These are phyloP conservation scores for Fusarium heterosporum DNA, from an alignment of 2,329 filamentous ascomycete species.

Conservation along the genomic window DNA sequence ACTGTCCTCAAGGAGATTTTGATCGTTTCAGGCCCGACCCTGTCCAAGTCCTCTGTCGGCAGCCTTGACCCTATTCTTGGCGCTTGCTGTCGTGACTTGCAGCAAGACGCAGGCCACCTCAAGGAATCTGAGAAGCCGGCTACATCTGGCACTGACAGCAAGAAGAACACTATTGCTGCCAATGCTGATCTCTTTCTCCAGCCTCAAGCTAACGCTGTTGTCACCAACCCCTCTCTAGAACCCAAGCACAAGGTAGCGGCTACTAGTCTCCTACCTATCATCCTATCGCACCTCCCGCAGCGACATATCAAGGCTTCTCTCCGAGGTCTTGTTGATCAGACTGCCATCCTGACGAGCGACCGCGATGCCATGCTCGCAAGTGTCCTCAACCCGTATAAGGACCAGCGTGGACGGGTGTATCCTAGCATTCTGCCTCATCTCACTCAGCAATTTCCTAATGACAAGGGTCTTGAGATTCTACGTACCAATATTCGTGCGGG, in stretches of 20 bases:
- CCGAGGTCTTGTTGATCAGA: slow-evolving; percentile 82
- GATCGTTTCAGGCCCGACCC: slow-evolving; percentile 69
- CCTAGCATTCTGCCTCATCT: slow-evolving; percentile 86
- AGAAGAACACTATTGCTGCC: slow-evolving; percentile 58
- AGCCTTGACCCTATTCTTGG: slow-evolving; percentile 72
- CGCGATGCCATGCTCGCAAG: slow-evolving; percentile 83
- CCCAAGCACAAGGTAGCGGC: slow-evolving; percentile 68
- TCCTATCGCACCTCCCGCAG: slow-evolving; percentile 74
- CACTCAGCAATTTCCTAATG: slow-evolving; percentile 70
- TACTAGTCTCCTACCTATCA: slow-evolving; percentile 67
- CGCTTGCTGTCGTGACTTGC: slow-evolving; percentile 79
- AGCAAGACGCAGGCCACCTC: slow-evolving; percentile 65
- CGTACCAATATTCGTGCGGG: slow-evolving; percentile 66
- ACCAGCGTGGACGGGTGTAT: slow-evolving; percentile 71
- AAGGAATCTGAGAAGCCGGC: slow-evolving; percentile 52
- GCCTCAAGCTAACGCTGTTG: slow-evolving; percentile 50
- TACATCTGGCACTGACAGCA: slow-evolving; percentile 47
- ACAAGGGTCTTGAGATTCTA: slow-evolving; percentile 77
- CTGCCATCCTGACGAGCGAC: slow-evolving; percentile 77
- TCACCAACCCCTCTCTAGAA: slow-evolving; percentile 53
- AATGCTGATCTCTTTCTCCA: slow-evolving; percentile 81
- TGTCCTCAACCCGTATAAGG: slow-evolving; percentile 79
- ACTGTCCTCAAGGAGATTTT: slow-evolving; percentile 68
- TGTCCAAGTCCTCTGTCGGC: slow-evolving; percentile 74
- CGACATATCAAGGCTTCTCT: slow-evolving; percentile 75